phyloP scores from a whole-genome alignment of 2,329 filamentous ascomycete species.

The Cadophora sp. region DNA sequence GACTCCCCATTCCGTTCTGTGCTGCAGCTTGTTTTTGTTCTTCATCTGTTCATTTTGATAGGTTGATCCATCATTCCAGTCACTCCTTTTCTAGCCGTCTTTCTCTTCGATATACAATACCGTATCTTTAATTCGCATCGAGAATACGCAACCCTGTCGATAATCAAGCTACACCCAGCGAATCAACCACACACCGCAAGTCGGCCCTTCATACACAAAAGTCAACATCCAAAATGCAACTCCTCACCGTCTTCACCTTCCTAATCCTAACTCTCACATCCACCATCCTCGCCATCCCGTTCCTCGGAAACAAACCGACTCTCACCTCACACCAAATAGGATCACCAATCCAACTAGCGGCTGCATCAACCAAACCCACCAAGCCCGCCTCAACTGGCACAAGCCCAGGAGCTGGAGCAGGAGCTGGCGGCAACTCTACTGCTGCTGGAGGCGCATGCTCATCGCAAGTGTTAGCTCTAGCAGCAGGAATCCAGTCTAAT shows the following conservation, averaged over 20 bases:
- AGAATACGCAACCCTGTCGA: not conserved
- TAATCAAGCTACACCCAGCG: not conserved
- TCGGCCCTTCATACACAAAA: not conserved
- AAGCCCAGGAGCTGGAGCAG: not conserved
- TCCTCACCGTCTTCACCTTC: not conserved
- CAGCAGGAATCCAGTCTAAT: conserved; percentile 34
- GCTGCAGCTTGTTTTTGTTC: not conserved
- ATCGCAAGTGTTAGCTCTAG: conserved; percentile 31
- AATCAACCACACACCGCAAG: not conserved
- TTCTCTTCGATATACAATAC: not conserved
- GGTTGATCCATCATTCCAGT: conserved; percentile 13
- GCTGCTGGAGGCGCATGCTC: conserved; percentile 24
- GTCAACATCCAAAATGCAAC: conserved; percentile 15
- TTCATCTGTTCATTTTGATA: not conserved
- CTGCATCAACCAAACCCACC: conserved; percentile 1
- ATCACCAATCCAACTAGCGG: not conserved
- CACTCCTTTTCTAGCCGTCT: not conserved
- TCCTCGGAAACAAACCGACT: not conserved
- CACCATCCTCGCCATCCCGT: conserved; percentile 12
- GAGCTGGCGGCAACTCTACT: not conserved
- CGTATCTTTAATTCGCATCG: not conserved
- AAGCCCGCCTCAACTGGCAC: conserved; percentile 4
- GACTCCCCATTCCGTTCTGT: not conserved
- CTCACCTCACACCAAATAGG: conserved; percentile 1
- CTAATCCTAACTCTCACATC: not conserved